Base-by-base conservation (phyloP, 2,329 filamentous ascomycete species). In the Teratosphaeriaceae sp. region DNA sequence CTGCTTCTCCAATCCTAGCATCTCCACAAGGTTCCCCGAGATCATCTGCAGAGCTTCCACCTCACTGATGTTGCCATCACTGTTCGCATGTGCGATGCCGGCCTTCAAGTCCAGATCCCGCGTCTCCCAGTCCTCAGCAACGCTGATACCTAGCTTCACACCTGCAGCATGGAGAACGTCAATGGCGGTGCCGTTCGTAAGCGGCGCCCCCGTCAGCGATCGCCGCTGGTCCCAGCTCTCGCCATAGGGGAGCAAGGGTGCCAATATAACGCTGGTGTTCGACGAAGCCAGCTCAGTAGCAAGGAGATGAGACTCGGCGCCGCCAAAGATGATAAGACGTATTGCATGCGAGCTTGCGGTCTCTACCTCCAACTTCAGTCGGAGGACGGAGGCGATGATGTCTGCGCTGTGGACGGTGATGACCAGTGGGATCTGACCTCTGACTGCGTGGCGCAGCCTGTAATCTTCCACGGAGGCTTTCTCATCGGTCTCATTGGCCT, bases 321-420 rank as follows among this genome's bases (percentile, higher is more conserved):
- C 81, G 47, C 81, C 81, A 18, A 81, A 60, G 38, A 85, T 69
- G 41, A 75, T 69, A 7, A 84, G 45, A n/a, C 65, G 70, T 26
- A 84, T 65, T 3, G 38, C 2, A 30, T n/a, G 6, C 5, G 6
- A 11, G 16, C 46, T 60, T 0, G 62, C 64, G 0, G 57, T 50
- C 38, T 84, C 79, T 7, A 84, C 66, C 2, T 72, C 68, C 3
- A 61, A 54, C 62, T 84, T 84, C 48, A 84, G 63, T 19, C 67
- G 66, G n/a, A 85, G 66, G 1, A 79, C 59, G 0, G 77, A 64
- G 2, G 78, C 74, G 46, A 84, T 83, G 16, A 71, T 70, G 52
- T 84, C 80, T 5, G 80, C 80, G 46, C 74, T 80, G 54, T 84
- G 75, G 9, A 74, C 74, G 0, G 72, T 78, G 9, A 84, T 56